phyloP scores from a whole-genome alignment of 2,329 filamentous ascomycete genomes.

The Geoglossum cookeanum region DNA sequence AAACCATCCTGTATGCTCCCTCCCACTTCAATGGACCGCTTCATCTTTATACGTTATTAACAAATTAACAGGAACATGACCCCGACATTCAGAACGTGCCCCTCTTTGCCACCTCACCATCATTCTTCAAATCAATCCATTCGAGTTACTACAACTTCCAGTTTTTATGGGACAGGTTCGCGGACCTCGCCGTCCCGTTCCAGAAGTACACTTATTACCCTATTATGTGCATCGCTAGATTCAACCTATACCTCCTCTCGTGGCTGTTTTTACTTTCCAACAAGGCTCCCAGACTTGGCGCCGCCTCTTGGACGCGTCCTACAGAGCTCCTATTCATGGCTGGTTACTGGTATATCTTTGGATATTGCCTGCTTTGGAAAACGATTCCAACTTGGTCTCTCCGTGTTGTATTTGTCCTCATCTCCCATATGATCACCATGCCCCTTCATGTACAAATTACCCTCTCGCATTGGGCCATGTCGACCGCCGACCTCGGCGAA shows the following conservation, averaged over 20 bases:
- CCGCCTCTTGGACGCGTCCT: slow-evolving; percentile 48
- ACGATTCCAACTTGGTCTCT: slow-evolving; percentile 37
- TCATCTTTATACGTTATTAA: slow-evolving; percentile 6
- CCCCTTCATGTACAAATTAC: slow-evolving; percentile 55
- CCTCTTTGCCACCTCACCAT: slow-evolving; percentile 46
- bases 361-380: slow-evolving; percentile 43
- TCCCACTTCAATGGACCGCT: background rate
- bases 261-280: slow-evolving; percentile 43
- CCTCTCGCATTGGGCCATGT: slow-evolving; percentile 55
- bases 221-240: slow-evolving; percentile 45
- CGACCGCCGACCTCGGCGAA: slow-evolving; percentile 42
- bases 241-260: slow-evolving; percentile 51
- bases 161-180: slow-evolving; percentile 42
- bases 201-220: slow-evolving; percentile 53
- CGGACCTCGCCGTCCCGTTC: slow-evolving; percentile 38
- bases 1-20: slow-evolving; percentile 29
- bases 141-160: slow-evolving; percentile 48
- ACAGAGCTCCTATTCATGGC: slow-evolving; percentile 42
- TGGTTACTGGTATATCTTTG: slow-evolving; percentile 50
- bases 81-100: slow-evolving; percentile 48
- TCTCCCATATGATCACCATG: slow-evolving; percentile 46
- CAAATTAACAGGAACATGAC: slow-evolving; percentile 28
- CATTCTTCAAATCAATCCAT: slow-evolving; percentile 42
- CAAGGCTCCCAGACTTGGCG: slow-evolving; percentile 36
- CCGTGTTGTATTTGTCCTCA: slow-evolving; percentile 41